Percentiles rank a stretch among this genome's conserved stretches.
Conservation (phyloP, 2,329 filamentous ascomycete genomes). For the Aspergillus costaricaensis region DNA sequence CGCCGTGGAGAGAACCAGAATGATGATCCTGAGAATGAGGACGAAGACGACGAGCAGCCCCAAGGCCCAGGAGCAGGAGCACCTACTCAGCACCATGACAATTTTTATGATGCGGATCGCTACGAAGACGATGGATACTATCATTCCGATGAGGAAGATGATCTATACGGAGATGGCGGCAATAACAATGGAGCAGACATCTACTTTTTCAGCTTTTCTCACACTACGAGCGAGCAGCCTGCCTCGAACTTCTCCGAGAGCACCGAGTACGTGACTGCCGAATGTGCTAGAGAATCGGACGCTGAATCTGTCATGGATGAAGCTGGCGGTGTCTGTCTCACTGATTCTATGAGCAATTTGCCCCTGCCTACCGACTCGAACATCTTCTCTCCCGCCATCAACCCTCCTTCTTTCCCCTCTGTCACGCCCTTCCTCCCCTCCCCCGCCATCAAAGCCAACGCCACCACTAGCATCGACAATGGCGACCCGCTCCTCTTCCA, state of each 20-base stretch:
- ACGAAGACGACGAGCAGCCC: no score
- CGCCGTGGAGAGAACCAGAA: no score
- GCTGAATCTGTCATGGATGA: not conserved
- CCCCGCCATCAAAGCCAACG: not conserved
- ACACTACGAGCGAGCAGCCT: no score
- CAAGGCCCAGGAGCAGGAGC: no score
- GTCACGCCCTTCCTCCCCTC: not conserved
- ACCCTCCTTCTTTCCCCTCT: not conserved
- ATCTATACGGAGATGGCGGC: not conserved
- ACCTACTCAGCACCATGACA: no score
- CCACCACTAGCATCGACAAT: not conserved
- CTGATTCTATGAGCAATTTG: no score
- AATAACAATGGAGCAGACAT: not conserved
- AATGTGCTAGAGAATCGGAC: not conserved
- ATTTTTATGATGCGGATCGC: no score
- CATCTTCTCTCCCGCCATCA: no score
- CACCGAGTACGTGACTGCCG: slow-evolving; percentile 11
- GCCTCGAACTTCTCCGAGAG: no score
- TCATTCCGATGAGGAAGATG: not conserved
- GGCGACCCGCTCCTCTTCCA: slow-evolving; percentile 26
- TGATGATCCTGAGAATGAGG: no score
- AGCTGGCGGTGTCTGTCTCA: not conserved
- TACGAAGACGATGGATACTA: not conserved
- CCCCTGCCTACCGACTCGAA: no score
- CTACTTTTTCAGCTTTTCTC: no score